Percentiles rank a stretch among this genome's conserved stretches.
Conservation (phyloP, 768 basidiomycete species). For the Boletus pseudopeckii region DNA sequence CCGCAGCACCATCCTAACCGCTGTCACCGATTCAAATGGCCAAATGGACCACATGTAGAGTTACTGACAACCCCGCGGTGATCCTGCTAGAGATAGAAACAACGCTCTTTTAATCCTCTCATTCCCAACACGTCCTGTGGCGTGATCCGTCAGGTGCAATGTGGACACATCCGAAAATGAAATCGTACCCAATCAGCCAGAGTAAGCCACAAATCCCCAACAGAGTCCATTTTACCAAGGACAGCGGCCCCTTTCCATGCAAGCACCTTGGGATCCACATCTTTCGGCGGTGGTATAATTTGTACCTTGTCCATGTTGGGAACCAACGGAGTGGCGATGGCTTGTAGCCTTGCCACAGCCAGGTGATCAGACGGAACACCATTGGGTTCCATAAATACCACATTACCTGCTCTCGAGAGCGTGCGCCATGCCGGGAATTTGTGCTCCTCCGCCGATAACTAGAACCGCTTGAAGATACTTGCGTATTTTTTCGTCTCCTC, state of each 20-base stretch:
- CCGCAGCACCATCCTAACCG: neutral
- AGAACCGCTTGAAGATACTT: conserved; percentile 87
- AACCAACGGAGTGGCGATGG: conserved; percentile 79
- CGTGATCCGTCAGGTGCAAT: conserved; percentile 2
- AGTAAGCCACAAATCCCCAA: conserved; percentile 87
- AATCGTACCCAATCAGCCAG: conserved; percentile 80
- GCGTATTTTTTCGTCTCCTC: conserved; percentile 84
- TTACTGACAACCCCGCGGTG: neutral
- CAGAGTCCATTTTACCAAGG: conserved; percentile 87
- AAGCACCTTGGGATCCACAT: conserved; percentile 84
- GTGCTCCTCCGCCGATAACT: conserved; percentile 81
- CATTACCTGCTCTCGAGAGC: conserved; percentile 81
- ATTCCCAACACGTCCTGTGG: conserved; percentile 71
- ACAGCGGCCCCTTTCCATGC: conserved; percentile 96
- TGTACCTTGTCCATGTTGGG: conserved; percentile 84
- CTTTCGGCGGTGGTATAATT: conserved; percentile 92
- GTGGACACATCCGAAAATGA: conserved; percentile 1
- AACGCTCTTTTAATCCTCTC: conserved; percentile 77
- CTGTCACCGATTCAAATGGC: neutral
- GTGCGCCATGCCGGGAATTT: conserved; percentile 78
- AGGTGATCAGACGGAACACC: conserved; percentile 4
- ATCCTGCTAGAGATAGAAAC: conserved; percentile 61
- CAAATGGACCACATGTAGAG: neutral
- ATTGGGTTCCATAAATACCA: neutral
- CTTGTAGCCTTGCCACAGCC: conserved; percentile 50